Percentiles rank a stretch among this genome's conserved stretches.
Evolutionary conservation across 1,284 basidiomycete species (phyloP).

Genomic region (Fomitopsis schrenkii): DNA sequence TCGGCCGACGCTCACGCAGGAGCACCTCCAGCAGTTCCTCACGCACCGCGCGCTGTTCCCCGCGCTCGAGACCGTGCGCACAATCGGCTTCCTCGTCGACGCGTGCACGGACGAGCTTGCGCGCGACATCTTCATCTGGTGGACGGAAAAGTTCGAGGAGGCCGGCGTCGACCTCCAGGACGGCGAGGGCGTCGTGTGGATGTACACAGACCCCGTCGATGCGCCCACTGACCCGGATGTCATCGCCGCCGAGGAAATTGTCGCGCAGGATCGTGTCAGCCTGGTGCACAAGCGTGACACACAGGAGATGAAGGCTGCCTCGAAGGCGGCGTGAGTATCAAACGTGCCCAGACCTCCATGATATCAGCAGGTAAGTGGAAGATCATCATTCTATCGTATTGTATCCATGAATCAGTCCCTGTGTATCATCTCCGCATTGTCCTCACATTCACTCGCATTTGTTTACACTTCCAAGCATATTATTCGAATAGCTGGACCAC

Average conservation of each 20-base stretch:
- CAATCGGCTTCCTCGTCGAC: slow-evolving; percentile 42
- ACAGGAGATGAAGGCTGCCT: not conserved
- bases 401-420: not conserved
- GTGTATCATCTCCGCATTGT: not conserved
- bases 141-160: slow-evolving; percentile 47
- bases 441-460: not conserved
- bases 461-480: not conserved
- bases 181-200: slow-evolving; percentile 49
- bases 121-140: slow-evolving; percentile 50
- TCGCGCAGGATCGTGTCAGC: not conserved
- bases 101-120: slow-evolving; percentile 38
- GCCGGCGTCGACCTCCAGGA: slow-evolving; percentile 47
- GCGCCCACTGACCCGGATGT: not conserved
- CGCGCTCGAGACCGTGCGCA: slow-evolving; percentile 41
- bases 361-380: not conserved
- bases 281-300: slow-evolving; percentile 6
- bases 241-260: not conserved
- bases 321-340: not conserved
- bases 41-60: slow-evolving; percentile 35
- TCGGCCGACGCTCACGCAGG: slow-evolving; percentile 29
- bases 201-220: slow-evolving; percentile 23
- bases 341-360: not conserved
- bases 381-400: not conserved
- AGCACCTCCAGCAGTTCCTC: slow-evolving; percentile 40
- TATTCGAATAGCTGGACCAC: not conserved